A percentile compares a stretch with the other conserved stretches of the same genome.
phyloP scores from a whole-genome alignment of 1,139 yeast genomes.

The Hyphopichia buzzinii region DNA sequence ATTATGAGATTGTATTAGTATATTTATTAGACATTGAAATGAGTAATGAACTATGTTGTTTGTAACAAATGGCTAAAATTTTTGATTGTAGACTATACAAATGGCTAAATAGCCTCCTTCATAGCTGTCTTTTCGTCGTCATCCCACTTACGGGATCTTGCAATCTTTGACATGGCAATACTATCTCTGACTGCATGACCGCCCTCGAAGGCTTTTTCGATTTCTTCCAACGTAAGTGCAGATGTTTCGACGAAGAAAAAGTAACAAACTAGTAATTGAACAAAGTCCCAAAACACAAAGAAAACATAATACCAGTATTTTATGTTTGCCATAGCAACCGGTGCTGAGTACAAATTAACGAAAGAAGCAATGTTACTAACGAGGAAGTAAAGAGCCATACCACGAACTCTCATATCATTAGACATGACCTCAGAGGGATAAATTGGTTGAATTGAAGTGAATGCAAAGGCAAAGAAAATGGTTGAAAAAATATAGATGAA shows the following conservation, averaged over 20 bases:
- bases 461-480: conserved; percentile 9
- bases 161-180: conserved; percentile 3
- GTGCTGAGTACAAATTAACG: conserved; percentile 10
- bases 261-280: conserved; percentile 12
- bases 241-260: conserved; percentile 20
- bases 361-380: conserved; percentile 6
- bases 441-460: conserved; percentile 10
- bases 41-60: background rate
- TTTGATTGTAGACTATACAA: background rate
- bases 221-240: conserved; percentile 18
- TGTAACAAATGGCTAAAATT: background rate
- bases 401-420: conserved; percentile 7
- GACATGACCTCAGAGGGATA: conserved; percentile 9
- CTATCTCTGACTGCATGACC: conserved; percentile 3
- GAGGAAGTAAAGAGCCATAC: conserved; percentile 6
- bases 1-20: background rate
- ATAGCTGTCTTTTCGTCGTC: background rate
- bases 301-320: conserved; percentile 11
- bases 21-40: background rate
- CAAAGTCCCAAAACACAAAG: conserved; percentile 9
- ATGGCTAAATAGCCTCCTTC: background rate
- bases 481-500: conserved; percentile 9
- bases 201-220: conserved; percentile 14
- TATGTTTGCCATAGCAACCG: conserved; percentile 11
- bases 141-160: background rate